Evolutionary conservation across 441 rosid species (phyloP), one percentile per base, ranked within the genome.

Genomic region (Arabidopsis lyrata): DNA sequence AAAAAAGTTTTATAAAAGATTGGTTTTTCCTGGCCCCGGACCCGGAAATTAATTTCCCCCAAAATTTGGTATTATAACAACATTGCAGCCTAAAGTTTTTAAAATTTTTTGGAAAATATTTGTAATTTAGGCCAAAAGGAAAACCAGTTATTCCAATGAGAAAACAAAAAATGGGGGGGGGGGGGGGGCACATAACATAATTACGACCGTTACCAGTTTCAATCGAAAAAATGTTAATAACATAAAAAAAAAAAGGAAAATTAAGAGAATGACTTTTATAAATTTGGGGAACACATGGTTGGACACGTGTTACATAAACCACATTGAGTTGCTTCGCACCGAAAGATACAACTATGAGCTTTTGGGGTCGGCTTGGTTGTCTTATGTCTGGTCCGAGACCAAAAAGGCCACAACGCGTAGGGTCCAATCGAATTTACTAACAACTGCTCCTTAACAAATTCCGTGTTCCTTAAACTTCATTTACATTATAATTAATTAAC

Each of bases 341-440:
- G 69, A 75, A 75, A 75, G 61, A 2, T 56, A 65, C 72, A 74
- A 53, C 24, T 16, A 59, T 12, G 45, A 49, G 61, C 36, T 49
- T 74, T 57, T 66, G 44, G 48, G 29, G 66, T 75, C 65, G 58
- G 58, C 60, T 34, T 56, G 59, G 72, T 34, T 55, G 59, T 56
- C 36, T 65, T 10, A 61, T 75, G 79, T 54, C 64, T 61, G 55
- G 70, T 34, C 70, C 53, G 58, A 69, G 74, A 31, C 47, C 5
- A 36, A 54, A 65, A 68, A 61, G 44, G 18, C 60, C 44, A 48
- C 60, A 36, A 55, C 45, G 55, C 44, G 66, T 69, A 36, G 79
- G 70, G 60, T 55, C 70, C 7, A 12, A 12, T 62, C 7, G 13
- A 13, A 39, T 76, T 69, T 75, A 61, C 34, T 22, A 41, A 13